Conservation (phyloP, 768 basidiomycete genomes). For the Lactarius vividus region DNA sequence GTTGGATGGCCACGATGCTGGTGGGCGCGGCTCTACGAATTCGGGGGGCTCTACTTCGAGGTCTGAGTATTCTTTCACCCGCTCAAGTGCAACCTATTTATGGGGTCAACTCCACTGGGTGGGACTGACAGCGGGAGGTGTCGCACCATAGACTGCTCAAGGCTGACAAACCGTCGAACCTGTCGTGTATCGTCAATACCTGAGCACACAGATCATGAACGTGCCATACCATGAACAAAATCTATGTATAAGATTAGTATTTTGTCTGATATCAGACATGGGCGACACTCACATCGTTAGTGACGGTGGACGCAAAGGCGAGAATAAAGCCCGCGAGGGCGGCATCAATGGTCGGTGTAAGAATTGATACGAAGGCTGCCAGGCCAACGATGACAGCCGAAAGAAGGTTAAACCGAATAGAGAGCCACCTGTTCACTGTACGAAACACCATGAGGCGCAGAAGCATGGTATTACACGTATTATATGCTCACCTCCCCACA, state of each 20-base stretch:
- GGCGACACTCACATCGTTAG: slow-evolving; percentile 52
- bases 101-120: not conserved
- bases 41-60: slow-evolving; percentile 75
- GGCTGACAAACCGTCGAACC: slow-evolving; percentile 78
- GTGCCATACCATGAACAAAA: slow-evolving; percentile 36
- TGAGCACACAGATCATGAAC: slow-evolving; percentile 1
- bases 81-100: slow-evolving; percentile 73
- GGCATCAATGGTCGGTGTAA: slow-evolving; percentile 71
- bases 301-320: slow-evolving; percentile 77
- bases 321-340: slow-evolving; percentile 84
- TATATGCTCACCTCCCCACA: slow-evolving; percentile 66
- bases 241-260: slow-evolving; percentile 32
- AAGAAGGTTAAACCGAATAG: slow-evolving; percentile 81
- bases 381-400: slow-evolving; percentile 71
- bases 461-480: not conserved
- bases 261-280: not conserved
- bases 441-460: slow-evolving; percentile 15
- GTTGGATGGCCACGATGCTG: slow-evolving; percentile 70
- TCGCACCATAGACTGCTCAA: slow-evolving; percentile 89
- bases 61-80: slow-evolving; percentile 90
- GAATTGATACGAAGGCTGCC: slow-evolving; percentile 63
- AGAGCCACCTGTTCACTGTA: slow-evolving; percentile 86
- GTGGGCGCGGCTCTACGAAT: slow-evolving; percentile 82
- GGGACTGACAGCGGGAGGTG: not conserved
- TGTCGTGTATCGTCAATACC: slow-evolving; percentile 27